A percentile compares a stretch with the other conserved stretches of the same genome.
These are phyloP conservation scores for Hemisphaericaspora subhashii DNA, from an alignment of 1,139 yeast species.

Conservation along the genomic window DNA sequence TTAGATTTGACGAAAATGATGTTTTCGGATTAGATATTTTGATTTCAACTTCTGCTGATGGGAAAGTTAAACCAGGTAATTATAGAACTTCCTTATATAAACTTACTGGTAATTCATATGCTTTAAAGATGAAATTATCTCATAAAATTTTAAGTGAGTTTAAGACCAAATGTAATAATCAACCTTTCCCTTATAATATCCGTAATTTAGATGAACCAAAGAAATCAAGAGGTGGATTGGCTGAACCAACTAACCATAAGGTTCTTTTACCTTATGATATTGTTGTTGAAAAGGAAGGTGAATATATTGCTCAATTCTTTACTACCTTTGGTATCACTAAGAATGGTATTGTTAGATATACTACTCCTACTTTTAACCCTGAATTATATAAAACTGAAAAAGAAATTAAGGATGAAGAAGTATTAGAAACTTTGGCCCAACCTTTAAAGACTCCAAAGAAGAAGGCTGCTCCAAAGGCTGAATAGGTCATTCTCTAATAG, in stretches of 20 bases:
- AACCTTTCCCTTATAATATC: conserved; percentile 67
- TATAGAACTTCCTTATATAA: conserved; percentile 72
- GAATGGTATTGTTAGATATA: conserved; percentile 68
- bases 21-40: conserved; percentile 78
- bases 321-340: conserved; percentile 77
- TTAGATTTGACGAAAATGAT: conserved; percentile 72
- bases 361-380: conserved; percentile 57
- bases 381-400: conserved; percentile 57
- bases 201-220: conserved; percentile 68
- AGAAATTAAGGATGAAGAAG: conserved; percentile 53
- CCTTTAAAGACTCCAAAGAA: conserved; percentile 58
- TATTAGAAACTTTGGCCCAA: conserved; percentile 50
- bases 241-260: conserved; percentile 71
- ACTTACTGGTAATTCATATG: conserved; percentile 67
- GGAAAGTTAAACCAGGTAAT: conserved; percentile 64
- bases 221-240: conserved; percentile 74
- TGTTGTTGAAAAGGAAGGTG: conserved; percentile 68
- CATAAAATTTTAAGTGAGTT: conserved; percentile 68
- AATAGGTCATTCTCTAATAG: background rate
- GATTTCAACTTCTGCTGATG: conserved; percentile 65
- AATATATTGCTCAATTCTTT: conserved; percentile 69
- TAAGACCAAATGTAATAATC: conserved; percentile 60
- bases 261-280: conserved; percentile 71
- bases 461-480: conserved; percentile 18
- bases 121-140: conserved; percentile 72